Evolutionary conservation across 768 basidiomycete genomes (phyloP).

Genomic region (Pisolithus tinctorius): DNA sequence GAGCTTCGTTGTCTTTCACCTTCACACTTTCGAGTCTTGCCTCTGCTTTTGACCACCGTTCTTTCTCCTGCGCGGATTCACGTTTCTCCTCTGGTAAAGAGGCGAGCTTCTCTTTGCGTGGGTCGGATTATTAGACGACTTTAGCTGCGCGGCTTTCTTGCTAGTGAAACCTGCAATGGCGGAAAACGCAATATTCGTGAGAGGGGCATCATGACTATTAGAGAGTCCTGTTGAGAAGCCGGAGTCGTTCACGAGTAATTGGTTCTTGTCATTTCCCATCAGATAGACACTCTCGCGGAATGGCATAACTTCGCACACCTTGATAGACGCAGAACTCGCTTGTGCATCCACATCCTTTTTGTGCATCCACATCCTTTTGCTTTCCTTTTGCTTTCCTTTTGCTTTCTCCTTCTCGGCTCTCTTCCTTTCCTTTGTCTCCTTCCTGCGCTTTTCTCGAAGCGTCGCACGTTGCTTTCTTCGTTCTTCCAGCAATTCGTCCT

Average conservation of each 20-base stretch:
- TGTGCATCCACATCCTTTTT: slow-evolving; percentile 35
- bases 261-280: slow-evolving; percentile 37
- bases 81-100: slow-evolving; percentile 78
- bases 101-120: slow-evolving; percentile 76
- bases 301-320: slow-evolving; percentile 35
- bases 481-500: slow-evolving; percentile 81
- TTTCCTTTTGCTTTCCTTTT: too few species aligned
- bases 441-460: slow-evolving; percentile 78
- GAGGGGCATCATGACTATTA: slow-evolving; percentile 32
- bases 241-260: slow-evolving; percentile 63
- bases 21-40: slow-evolving; percentile 87
- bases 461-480: slow-evolving; percentile 68
- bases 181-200: slow-evolving; percentile 70
- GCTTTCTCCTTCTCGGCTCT: slow-evolving; percentile 49
- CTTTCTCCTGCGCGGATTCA: slow-evolving; percentile 69
- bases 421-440: slow-evolving; percentile 82
- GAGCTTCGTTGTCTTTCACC: slow-evolving; percentile 76
- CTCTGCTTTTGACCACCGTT: slow-evolving; percentile 88
- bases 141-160: slow-evolving; percentile 48
- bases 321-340: slow-evolving; percentile 35
- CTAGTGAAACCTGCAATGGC: slow-evolving; percentile 42
- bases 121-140: slow-evolving; percentile 72
- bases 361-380: too few species aligned
- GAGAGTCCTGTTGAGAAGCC: slow-evolving; percentile 13
- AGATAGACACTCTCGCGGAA: neutral